A percentile compares a stretch with the other conserved stretches of the same genome.
These are phyloP conservation scores for Tuber melanosporum DNA, from an alignment of 495 filamentous ascomycete species.

Conservation along the genomic window DNA sequence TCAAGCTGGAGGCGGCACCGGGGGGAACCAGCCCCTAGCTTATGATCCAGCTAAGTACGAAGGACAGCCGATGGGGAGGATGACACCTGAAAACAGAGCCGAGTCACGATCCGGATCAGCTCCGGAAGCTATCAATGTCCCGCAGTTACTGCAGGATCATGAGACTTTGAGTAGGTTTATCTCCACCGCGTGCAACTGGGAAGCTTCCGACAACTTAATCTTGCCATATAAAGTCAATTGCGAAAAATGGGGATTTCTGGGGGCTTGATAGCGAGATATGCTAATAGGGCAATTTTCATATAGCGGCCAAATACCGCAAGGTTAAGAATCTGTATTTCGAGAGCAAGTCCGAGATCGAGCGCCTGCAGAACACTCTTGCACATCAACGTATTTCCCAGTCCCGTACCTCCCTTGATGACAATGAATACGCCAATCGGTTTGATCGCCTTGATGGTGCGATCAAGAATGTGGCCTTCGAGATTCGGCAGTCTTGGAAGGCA, in stretches of 20 bases:
- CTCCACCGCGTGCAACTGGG: slow-evolving; percentile 47
- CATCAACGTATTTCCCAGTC: slow-evolving; percentile 93
- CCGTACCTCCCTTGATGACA: slow-evolving; percentile 90
- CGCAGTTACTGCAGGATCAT: slow-evolving; percentile 41
- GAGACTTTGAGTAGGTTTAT: slow-evolving; percentile 49
- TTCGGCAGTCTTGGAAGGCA: slow-evolving; percentile 82
- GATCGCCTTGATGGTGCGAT: slow-evolving; percentile 89
- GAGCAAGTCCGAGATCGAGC: slow-evolving; percentile 84
- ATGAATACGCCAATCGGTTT: slow-evolving; percentile 85
- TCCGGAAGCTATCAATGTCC: slow-evolving; percentile 33
- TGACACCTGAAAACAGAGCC: slow-evolving; percentile 35
- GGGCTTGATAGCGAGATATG: slow-evolving; percentile 51
- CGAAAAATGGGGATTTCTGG: slow-evolving; percentile 45
- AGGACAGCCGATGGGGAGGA: slow-evolving; percentile 34
- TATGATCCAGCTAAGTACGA: slow-evolving; percentile 40
- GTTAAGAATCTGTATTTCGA: slow-evolving; percentile 98
- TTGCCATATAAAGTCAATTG: slow-evolving; percentile 43
- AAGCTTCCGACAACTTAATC: slow-evolving; percentile 9
- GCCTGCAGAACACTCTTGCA: slow-evolving; percentile 90
- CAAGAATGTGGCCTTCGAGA: slow-evolving; percentile 89
- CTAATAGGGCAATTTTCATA: slow-evolving; percentile 15
- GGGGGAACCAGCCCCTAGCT: slow-evolving; percentile 19
- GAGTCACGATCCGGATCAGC: slow-evolving; percentile 24
- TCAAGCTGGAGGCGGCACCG: slow-evolving; percentile 16
- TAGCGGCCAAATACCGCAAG: slow-evolving; percentile 93